Conservation (phyloP, 129 eudicot genomes). For the Dittrichia graveolens region DNA sequence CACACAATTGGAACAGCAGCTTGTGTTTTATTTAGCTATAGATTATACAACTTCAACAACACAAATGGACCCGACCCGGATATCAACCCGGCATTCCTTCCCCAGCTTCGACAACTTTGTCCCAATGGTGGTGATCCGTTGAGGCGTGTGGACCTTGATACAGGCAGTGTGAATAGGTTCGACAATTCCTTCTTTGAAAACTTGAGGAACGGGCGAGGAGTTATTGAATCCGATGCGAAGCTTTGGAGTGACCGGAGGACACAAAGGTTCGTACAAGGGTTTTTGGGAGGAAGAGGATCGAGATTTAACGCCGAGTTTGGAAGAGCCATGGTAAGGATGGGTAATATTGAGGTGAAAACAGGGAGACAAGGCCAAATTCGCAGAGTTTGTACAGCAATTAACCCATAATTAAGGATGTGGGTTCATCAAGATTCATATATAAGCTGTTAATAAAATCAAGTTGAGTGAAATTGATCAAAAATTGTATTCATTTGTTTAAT, state of each 20-base stretch:
- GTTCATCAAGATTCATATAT: background rate
- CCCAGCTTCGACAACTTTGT: conserved; percentile 56
- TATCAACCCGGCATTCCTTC: conserved; percentile 49
- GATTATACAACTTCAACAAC: conserved; percentile 63
- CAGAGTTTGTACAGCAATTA: conserved; percentile 53
- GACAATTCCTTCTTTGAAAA: conserved; percentile 52
- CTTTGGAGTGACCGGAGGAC: conserved; percentile 56
- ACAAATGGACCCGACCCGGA: conserved; percentile 54
- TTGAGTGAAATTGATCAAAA: too few relatives aligned
- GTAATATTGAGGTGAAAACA: conserved; percentile 52
- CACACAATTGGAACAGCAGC: conserved; percentile 75
- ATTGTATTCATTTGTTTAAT: too few relatives aligned
- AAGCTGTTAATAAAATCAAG: background rate
- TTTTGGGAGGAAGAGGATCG: conserved; percentile 45
- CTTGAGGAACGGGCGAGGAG: conserved; percentile 53
- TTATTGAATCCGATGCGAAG: conserved; percentile 66
- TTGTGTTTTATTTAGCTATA: conserved; percentile 60
- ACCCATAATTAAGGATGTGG: conserved; percentile 29
- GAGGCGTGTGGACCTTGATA: conserved; percentile 52
- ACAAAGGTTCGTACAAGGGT: conserved; percentile 44
- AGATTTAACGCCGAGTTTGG: conserved; percentile 60
- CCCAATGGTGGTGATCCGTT: conserved; percentile 46
- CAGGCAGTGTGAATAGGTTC: conserved; percentile 47
- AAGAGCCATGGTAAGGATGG: conserved; percentile 77
- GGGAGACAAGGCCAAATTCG: conserved; percentile 72